Evolutionary conservation across 2,329 filamentous ascomycete species (phyloP).

Genomic region (Cladophialophora immunda): DNA sequence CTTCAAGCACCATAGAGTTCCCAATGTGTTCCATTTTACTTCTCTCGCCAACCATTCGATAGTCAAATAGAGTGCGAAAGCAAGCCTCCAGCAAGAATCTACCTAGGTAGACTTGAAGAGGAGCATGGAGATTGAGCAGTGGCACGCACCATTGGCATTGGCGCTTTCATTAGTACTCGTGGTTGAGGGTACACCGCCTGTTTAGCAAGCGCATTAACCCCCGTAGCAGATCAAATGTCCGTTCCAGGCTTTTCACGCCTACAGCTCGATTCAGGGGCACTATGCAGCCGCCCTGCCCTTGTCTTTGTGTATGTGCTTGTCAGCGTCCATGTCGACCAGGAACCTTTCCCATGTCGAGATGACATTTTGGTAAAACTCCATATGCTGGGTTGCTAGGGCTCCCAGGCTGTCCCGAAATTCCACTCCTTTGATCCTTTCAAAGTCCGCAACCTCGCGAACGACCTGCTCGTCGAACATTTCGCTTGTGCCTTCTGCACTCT

Average conservation of each 20-base stretch:
- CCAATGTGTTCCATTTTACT: background rate
- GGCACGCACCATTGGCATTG: background rate
- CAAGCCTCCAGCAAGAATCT: too few species aligned
- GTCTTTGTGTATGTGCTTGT: conserved; percentile 47
- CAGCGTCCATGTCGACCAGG: conserved; percentile 83
- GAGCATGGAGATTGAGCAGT: background rate
- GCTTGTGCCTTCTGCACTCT: conserved; percentile 82
- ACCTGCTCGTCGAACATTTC: conserved; percentile 98
- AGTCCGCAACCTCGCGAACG: conserved; percentile 88
- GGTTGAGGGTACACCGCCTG: background rate
- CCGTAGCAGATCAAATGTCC: background rate
- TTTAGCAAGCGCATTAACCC: background rate
- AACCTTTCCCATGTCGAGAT: conserved; percentile 89
- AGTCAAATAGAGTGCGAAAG: too few species aligned
- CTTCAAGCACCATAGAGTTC: background rate
- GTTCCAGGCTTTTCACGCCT: background rate
- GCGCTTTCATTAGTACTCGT: background rate
- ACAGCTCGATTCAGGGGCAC: background rate
- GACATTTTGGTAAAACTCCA: conserved; percentile 83
- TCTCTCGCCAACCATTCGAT: too few species aligned
- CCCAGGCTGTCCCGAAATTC: conserved; percentile 92
- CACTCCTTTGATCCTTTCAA: conserved; percentile 93
- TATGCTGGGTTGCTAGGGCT: conserved; percentile 81
- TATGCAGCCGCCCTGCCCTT: conserved; percentile 33
- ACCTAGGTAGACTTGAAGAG: background rate